These are phyloP conservation scores for Lactarius sp. DNA, from an alignment of 768 basidiomycete genomes.

Conservation along the genomic window DNA sequence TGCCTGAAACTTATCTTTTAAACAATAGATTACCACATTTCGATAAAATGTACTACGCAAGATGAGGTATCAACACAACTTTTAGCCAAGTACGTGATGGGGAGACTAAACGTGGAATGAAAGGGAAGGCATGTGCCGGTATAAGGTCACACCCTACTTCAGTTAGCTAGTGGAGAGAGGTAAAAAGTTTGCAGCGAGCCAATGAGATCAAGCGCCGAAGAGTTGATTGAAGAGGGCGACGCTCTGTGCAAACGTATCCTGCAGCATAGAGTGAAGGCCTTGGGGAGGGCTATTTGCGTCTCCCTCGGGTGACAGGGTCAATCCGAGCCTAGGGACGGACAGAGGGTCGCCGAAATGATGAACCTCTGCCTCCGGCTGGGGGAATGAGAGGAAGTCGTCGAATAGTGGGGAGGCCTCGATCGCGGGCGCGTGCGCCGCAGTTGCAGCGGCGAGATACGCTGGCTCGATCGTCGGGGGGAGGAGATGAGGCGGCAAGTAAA, in stretches of 20 bases:
- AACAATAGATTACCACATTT: no score
- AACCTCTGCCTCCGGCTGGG: not conserved
- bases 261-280: not conserved
- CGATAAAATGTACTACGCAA: not conserved
- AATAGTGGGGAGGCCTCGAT: not conserved
- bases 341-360: no score
- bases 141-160: no score
- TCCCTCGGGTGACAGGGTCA: not conserved
- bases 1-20: no score
- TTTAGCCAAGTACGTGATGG: not conserved
- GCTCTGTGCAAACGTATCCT: not conserved
- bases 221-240: not conserved
- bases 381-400: not conserved
- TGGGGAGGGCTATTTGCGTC: not conserved
- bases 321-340: not conserved
- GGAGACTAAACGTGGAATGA: not conserved
- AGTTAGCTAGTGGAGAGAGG: no score
- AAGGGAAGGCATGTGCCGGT: not conserved
- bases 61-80: not conserved
- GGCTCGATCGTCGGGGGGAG: slow-evolving; percentile 1
- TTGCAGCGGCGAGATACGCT: slow-evolving; percentile 2
- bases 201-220: not conserved
- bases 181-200: not conserved
- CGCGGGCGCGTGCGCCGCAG: not conserved
- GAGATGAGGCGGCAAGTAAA: slow-evolving; percentile 13